These are phyloP conservation scores for Trichocladium uniseriatum DNA, from an alignment of 495 filamentous ascomycete species.

Conservation along the genomic window DNA sequence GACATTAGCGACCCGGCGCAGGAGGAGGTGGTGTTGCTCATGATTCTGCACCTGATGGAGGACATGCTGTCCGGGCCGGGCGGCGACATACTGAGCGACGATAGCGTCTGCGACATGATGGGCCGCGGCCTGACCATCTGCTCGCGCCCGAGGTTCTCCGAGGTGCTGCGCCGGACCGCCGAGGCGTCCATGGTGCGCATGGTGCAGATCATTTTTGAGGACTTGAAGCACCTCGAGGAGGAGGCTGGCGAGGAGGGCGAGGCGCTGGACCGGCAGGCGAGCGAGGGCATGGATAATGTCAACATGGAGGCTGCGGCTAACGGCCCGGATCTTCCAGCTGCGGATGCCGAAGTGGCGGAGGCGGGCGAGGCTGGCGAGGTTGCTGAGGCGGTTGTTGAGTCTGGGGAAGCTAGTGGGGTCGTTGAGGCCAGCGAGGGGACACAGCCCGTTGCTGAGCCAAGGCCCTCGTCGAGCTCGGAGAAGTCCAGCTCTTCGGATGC, in stretches of 20 bases:
- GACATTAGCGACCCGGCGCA: constrained; percentile 91
- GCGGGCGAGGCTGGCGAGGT: constrained; percentile 17
- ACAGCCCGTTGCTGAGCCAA: constrained; percentile 37
- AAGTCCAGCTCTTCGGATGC: constrained; percentile 23
- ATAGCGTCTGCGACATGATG: constrained; percentile 99
- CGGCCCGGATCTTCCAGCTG: constrained; percentile 44
- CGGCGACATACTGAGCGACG: constrained; percentile 83
- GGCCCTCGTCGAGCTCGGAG: constrained; percentile 36
- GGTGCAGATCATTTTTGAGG: constrained; percentile 95
- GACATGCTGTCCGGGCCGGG: constrained; percentile 90
- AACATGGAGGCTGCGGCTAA: constrained; percentile 89
- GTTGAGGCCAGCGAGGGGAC: too few species aligned
- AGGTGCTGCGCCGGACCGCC: constrained; percentile 79
- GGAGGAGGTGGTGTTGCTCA: constrained; percentile 86
- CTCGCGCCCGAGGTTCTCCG: constrained; percentile 84
- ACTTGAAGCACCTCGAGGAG: constrained; percentile 75
- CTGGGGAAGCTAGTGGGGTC: constrained; percentile 28
- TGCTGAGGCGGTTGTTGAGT: constrained; percentile 18
- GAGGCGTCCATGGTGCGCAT: constrained; percentile 98
- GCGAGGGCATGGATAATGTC: constrained; percentile 59
- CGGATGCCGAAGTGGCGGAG: constrained; percentile 14
- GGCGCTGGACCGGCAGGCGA: constrained; percentile 50
- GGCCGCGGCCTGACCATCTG: constrained; percentile 96
- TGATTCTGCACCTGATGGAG: constrained; percentile 97
- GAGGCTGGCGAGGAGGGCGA: constrained; percentile 53